Evolutionary conservation across 2,329 filamentous ascomycete species (phyloP), one percentile per base, ranked within the genome.

Genomic region (Biscogniauxia sp.): DNA sequence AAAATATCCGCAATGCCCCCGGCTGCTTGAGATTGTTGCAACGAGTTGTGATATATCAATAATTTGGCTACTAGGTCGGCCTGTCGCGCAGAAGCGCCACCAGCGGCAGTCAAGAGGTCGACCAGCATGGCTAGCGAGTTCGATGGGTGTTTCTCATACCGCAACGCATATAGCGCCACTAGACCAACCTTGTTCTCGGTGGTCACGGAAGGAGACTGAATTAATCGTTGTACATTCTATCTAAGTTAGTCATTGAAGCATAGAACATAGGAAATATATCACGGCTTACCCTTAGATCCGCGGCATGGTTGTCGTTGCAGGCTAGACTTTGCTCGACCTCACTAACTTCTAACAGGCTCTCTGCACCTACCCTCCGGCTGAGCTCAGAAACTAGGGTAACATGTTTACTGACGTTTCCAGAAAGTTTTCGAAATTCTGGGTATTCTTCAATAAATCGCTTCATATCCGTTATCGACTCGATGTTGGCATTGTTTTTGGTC

Each of bases 371-470:
- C 59, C 91, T 87, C 60, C 94, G 85, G 74, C 93, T 97, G 50
- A 99, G 82, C 73, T 99, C 96, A 0, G 93, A 93, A 20, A 99
- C 95, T 20, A 99, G 80, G 0, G 95, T 97, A 60, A 99, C 96
- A 73, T 99, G 95, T 74, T 99, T 99, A 78, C 93, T 98, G 57
- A 99, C 95, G 68, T 99, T 99, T 45, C 95, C 93, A 1, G 95
- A 97, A 1, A 99, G 85, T 71, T 97, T 96, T 61, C 95, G 88
- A 75, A 99, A 99, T 74, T 99, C 95, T 1, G 95, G 95, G 73
- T 98, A 99, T 72, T 99, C 95, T 76, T 99, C 95, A 58, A 99
- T 96, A 70, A 99, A 99, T 51, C 93, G 91, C 76, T 99, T 99
- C 96, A 99, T 99, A 74, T 99, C 95, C 58, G 90, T 84, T 72